phyloP scores from a whole-genome alignment of 495 filamentous ascomycete genomes.

The Annulohypoxylon bovei region DNA sequence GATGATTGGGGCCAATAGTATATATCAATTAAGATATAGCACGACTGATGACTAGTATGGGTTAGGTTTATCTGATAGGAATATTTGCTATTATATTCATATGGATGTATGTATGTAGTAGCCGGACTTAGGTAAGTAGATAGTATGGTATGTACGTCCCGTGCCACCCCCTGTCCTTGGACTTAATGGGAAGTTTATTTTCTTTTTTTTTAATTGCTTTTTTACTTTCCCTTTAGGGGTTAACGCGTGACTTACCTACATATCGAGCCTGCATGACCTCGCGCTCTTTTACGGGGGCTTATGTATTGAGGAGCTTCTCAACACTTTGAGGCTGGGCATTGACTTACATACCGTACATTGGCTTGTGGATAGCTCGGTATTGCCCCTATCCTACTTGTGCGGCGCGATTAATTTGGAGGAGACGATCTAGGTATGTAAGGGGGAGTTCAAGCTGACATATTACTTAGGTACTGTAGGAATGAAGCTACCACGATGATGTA shows the following conservation, averaged over 20 bases:
- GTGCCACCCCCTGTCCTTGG: conserved; percentile 16
- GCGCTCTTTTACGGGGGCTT: conserved; percentile 5
- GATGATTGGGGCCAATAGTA: conserved; percentile 15
- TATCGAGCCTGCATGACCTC: conserved; percentile 23
- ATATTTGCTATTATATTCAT: not conserved
- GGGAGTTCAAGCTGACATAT: not conserved
- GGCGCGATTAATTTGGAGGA: not conserved
- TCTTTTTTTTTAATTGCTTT: not conserved
- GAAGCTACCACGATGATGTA: no score
- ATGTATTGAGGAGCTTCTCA: not conserved
- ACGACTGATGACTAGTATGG: not conserved
- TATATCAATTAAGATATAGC: not conserved
- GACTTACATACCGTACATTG: not conserved
- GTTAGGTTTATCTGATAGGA: conserved; percentile 10
- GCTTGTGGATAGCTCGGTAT: no score
- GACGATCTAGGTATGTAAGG: not conserved
- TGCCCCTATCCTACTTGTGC: not conserved
- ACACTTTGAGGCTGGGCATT: not conserved
- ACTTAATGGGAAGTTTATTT: conserved; percentile 9
- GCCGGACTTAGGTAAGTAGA: no score
- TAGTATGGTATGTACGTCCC: conserved; percentile 4
- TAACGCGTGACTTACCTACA: conserved; percentile 31
- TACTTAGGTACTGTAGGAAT: not conserved
- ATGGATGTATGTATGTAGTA: no score
- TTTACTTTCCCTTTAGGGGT: conserved; percentile 16